phyloP scores from a whole-genome alignment of 2,329 filamentous ascomycete species.

The Macrophomina tecta region DNA sequence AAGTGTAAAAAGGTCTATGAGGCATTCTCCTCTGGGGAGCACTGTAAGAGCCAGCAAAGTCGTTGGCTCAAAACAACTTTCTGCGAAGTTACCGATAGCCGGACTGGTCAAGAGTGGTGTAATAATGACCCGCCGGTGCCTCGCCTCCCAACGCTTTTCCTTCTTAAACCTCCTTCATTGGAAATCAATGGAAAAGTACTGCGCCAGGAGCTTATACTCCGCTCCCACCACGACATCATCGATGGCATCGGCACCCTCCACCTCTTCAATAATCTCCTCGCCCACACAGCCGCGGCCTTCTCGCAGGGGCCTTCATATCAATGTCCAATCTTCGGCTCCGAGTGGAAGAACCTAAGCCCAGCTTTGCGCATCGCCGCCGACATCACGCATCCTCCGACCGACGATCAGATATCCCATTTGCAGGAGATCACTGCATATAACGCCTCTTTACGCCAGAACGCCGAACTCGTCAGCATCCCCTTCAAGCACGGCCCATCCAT shows the following conservation, averaged over 20 bases:
- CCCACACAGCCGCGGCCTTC: conserved; percentile 35
- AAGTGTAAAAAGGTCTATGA: conserved; percentile 41
- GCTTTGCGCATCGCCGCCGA: conserved; percentile 29
- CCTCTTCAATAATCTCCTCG: conserved; percentile 42
- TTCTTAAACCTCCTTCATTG: conserved; percentile 35
- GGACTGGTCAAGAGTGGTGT: conserved; percentile 42
- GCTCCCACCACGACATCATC: conserved; percentile 49
- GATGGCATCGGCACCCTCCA: conserved; percentile 49
- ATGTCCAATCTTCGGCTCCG: conserved; percentile 35
- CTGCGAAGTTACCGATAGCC: conserved; percentile 31
- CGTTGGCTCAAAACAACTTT: conserved; percentile 44
- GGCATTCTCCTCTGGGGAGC: background rate
- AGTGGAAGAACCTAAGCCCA: conserved; percentile 36
- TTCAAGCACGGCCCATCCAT: conserved; percentile 22
- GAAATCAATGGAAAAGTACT: conserved; percentile 9
- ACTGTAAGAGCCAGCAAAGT: conserved; percentile 20
- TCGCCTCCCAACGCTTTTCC: conserved; percentile 41
- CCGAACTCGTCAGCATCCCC: conserved; percentile 24
- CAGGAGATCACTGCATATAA: background rate
- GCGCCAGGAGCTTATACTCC: conserved; percentile 44
- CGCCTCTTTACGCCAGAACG: background rate
- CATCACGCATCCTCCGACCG: conserved; percentile 13
- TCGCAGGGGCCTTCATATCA: conserved; percentile 22
- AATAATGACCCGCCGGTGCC: conserved; percentile 47
- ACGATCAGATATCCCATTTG: conserved; percentile 2